These are phyloP conservation scores for Saposhnikovia divaricata DNA, from an alignment of 129 eudicot species.

Conservation along the genomic window DNA sequence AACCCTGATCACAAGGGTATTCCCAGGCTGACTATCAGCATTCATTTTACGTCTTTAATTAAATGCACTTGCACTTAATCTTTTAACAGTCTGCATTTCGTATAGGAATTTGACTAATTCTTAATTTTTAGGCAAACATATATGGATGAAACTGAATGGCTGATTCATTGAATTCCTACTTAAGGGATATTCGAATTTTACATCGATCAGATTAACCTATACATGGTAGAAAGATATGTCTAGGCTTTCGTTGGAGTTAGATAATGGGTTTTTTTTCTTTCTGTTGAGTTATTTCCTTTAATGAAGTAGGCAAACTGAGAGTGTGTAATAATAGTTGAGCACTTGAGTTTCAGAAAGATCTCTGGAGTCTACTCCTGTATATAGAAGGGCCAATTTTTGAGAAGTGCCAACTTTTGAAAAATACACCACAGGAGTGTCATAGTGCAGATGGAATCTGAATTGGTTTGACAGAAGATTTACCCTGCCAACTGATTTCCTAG, in stretches of 20 bases:
- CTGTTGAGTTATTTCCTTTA: not conserved
- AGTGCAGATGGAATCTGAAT: not conserved
- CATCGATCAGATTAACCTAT: not conserved
- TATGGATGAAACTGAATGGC: not conserved
- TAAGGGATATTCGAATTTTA: not conserved
- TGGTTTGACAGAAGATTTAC: not conserved
- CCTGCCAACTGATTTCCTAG: not conserved
- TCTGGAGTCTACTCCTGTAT: not conserved
- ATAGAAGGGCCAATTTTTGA: not conserved
- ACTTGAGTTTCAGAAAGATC: not conserved
- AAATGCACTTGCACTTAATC: not conserved
- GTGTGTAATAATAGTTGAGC: not conserved
- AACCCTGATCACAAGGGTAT: not conserved
- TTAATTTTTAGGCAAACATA: not conserved
- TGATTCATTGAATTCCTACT: not conserved
- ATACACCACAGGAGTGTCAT: not conserved
- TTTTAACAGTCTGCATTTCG: not conserved
- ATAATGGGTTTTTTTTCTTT: not conserved
- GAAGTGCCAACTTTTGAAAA: not conserved
- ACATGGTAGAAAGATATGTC: not conserved
- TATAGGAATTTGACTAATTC: not conserved
- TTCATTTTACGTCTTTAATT: not conserved
- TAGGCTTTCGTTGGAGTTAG: not conserved
- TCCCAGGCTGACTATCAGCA: not conserved
- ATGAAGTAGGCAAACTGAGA: not conserved